Evolutionary conservation across 2,329 filamentous ascomycete genomes (phyloP).

Genomic region (Colletotrichum sp.): DNA sequence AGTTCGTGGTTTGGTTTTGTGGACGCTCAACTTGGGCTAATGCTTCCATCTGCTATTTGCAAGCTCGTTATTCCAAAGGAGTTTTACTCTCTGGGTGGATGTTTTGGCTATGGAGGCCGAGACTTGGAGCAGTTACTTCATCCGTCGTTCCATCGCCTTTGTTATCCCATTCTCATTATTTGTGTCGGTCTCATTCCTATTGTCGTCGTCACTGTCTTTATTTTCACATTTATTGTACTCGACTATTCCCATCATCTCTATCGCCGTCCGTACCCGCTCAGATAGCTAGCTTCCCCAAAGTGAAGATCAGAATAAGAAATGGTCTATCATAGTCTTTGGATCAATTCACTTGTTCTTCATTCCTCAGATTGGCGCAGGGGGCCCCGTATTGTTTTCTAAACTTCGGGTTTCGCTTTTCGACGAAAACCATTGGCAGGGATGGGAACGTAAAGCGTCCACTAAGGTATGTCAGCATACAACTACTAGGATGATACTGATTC

Average conservation of each 20-base stretch:
- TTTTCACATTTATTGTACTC: neutral
- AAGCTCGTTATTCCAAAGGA: neutral
- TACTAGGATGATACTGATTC: too few species aligned
- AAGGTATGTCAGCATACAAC: too few species aligned
- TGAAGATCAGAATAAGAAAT: too few species aligned
- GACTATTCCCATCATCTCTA: neutral
- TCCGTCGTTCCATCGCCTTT: neutral
- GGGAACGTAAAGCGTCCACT: too few species aligned
- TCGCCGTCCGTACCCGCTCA: too few species aligned
- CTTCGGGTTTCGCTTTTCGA: too few species aligned
- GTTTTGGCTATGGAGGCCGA: neutral
- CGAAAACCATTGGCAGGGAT: too few species aligned
- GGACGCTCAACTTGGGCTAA: neutral
- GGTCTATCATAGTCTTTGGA: too few species aligned
- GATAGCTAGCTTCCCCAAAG: neutral
- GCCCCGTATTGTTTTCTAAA: too few species aligned
- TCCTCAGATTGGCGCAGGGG: too few species aligned
- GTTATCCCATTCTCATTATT: too few species aligned
- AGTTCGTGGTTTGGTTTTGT: neutral
- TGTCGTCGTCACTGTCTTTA: neutral
- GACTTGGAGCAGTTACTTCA: neutral
- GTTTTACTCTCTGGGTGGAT: neutral
- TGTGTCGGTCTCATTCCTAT: neutral
- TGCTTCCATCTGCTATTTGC: neutral
- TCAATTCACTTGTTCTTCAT: too few species aligned